These are phyloP conservation scores for Moniliophthora roreri DNA, from an alignment of 1,284 basidiomycete genomes.

Conservation along the genomic window DNA sequence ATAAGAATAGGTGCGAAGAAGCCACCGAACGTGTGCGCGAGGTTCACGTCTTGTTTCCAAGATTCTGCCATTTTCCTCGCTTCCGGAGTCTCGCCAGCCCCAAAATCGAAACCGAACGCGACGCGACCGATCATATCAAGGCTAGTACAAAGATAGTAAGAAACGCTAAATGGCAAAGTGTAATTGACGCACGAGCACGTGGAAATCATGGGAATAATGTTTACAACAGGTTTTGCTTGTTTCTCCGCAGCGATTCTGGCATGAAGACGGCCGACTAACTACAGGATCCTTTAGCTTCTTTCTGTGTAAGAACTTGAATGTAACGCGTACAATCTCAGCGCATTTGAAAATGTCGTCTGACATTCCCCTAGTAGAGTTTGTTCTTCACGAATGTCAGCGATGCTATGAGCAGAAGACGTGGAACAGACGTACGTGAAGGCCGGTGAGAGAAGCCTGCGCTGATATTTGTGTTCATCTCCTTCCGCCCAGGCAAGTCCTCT, in stretches of 20 bases:
- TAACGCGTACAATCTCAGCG: slow-evolving; percentile 21
- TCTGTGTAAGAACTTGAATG: background rate
- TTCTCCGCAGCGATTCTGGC: background rate
- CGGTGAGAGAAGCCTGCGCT: slow-evolving; percentile 29
- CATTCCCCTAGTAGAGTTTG: slow-evolving; percentile 29
- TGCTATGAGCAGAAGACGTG: background rate
- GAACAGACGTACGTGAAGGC: slow-evolving; percentile 29
- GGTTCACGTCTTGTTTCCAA: slow-evolving; percentile 26
- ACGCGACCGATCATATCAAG: slow-evolving; percentile 31
- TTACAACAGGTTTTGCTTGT: background rate
- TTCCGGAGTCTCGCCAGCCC: slow-evolving; percentile 20
- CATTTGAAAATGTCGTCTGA: slow-evolving; percentile 25
- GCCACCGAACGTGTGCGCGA: slow-evolving; percentile 22
- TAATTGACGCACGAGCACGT: background rate
- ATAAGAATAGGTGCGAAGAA: slow-evolving; percentile 31
- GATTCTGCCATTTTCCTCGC: slow-evolving; percentile 26
- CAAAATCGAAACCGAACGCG: slow-evolving; percentile 34
- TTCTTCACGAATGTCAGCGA: slow-evolving; percentile 10
- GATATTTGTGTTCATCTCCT: slow-evolving; percentile 31
- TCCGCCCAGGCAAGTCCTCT: slow-evolving; percentile 36
- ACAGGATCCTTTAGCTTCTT: no score
- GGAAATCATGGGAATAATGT: background rate
- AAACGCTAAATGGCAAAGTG: no score
- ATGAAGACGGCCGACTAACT: background rate
- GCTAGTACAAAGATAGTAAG: slow-evolving; percentile 9